Evolutionary conservation across 257 asterid species (phyloP).

Genomic region (Parsonsia alboflavescens): DNA sequence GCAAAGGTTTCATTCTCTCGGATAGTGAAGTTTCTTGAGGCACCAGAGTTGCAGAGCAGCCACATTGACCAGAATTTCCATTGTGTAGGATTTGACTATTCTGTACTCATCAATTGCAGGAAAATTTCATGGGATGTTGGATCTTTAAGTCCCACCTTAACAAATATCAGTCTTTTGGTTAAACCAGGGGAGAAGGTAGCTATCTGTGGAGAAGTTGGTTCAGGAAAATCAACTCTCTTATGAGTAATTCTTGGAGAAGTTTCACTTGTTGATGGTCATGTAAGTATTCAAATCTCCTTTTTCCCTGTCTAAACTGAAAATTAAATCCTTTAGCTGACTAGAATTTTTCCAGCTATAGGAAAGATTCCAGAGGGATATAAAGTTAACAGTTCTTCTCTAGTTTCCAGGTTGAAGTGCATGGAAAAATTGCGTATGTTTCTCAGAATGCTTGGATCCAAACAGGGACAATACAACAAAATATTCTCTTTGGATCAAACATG

Average conservation of each 20-base stretch:
- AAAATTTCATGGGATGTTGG: constrained; percentile 28
- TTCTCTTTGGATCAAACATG: constrained; percentile 31
- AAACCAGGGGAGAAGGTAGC: constrained; percentile 35
- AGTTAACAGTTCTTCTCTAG: not conserved
- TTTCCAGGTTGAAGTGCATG: constrained; percentile 35
- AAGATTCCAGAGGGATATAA: not conserved
- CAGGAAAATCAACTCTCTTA: constrained; percentile 40
- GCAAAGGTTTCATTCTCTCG: constrained; percentile 35
- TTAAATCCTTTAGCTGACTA: not conserved
- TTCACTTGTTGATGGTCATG: constrained; percentile 28
- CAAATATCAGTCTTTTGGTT: constrained; percentile 21
- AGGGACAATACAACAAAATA: constrained; percentile 31
- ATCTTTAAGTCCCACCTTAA: constrained; percentile 11
- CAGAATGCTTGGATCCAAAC: constrained; percentile 42
- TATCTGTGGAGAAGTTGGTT: constrained; percentile 44
- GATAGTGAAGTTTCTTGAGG: constrained; percentile 33
- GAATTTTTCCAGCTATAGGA: not conserved
- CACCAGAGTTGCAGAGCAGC: constrained; percentile 26
- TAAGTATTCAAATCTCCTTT: constrained; percentile 15
- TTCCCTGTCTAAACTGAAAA: not conserved
- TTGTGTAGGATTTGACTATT: constrained; percentile 3
- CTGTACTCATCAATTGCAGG: constrained; percentile 18
- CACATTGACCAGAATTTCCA: not conserved
- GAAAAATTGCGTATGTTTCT: constrained; percentile 34
- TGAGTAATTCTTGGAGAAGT: constrained; percentile 39